These are phyloP conservation scores for Salix udensis DNA, from an alignment of 345 rosid genomes.

Conservation along the genomic window DNA sequence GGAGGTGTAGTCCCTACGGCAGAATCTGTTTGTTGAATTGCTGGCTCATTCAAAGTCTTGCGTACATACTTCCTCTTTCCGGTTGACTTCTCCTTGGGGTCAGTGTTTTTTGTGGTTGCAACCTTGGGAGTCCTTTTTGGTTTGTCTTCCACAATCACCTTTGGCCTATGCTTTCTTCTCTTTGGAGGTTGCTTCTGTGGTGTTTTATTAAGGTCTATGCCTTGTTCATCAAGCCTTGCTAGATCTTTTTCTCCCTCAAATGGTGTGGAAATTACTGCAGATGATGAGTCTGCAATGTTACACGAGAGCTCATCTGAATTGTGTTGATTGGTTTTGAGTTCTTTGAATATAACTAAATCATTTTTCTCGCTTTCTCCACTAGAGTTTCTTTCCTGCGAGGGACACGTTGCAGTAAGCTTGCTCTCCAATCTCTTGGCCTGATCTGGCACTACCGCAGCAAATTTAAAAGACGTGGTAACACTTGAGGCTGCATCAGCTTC, in stretches of 20 bases:
- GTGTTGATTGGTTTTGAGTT: constrained; percentile 24
- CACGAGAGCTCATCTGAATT: constrained; percentile 30
- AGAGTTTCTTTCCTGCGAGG: constrained; percentile 11
- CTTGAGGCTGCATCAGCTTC: constrained; percentile 36
- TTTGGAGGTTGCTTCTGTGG: constrained; percentile 64
- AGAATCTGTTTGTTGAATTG: constrained; percentile 29
- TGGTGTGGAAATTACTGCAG: constrained; percentile 29
- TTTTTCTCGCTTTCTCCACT: constrained; percentile 30
- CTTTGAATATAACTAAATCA: constrained; percentile 17
- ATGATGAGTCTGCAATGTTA: constrained; percentile 41
- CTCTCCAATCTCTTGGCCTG: constrained; percentile 23
- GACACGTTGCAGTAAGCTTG: constrained; percentile 10
- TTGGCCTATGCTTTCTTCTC: constrained; percentile 79
- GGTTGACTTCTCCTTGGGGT: constrained; percentile 32
- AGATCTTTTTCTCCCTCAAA: constrained; percentile 35
- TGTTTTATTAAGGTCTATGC: constrained; percentile 66
- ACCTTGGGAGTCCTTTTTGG: constrained; percentile 45
- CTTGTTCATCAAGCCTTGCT: constrained; percentile 24
- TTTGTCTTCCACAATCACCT: constrained; percentile 63
- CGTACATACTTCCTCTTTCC: constrained; percentile 40
- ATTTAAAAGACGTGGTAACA: constrained; percentile 28
- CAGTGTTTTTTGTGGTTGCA: constrained; percentile 28
- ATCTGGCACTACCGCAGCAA: constrained; percentile 35
- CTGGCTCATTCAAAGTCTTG: constrained; percentile 39
- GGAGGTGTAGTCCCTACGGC: constrained; percentile 15